Evolutionary conservation across 371 early-diverging fungal species (phyloP), one percentile per base, ranked within the genome.

Genomic region (Mortierella sp.): DNA sequence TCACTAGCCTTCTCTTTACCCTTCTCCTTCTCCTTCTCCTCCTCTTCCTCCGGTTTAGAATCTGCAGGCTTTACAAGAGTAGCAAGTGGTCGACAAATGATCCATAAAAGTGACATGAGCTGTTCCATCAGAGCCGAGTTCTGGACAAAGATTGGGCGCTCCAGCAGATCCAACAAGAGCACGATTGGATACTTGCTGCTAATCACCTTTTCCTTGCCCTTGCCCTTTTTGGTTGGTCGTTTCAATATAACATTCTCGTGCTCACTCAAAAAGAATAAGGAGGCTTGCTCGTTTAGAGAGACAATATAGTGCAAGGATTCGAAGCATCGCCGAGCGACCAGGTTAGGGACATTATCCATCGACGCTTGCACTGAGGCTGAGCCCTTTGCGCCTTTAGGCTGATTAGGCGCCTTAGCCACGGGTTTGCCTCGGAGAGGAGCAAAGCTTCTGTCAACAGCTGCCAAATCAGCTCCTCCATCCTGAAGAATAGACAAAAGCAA

Each of bases 401-500:
- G 35, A 51, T 62, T 64, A n/a, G 49, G 55, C 2, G 68, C 24
- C 60, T 83, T 85, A 32, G 65, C 65, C 5, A 71, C 66, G n/a
- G 83, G 74, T 65, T 88, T 89, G 35, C 85, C 71, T 16, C 87
- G 87, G 47, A 94, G 75, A 5, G 94, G 90, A 59, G 94, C 88
- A 75, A 96, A 94, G 65, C 93, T 93, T 66, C 87, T 87, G 64
- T 96, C 96, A 0, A 95, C 93, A 22, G 92, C 90, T 18, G 90
- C 90, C 64, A 96, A 72, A 75, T 95, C 95, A 1, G 88, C 88
- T 52, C 93, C 92, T 12, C 95, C 95, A 70, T 96, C 95, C 67
- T 94, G 93, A 49, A 98, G 87, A 30, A 97, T 91, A 39, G 94
- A 94, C 18, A 98, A 88, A 66, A 98, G 84, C 47, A 97, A 87